Evolutionary conservation across 495 filamentous ascomycete species (phyloP), one percentile per base, ranked within the genome.

Genomic region (Penicillium crystallinum): DNA sequence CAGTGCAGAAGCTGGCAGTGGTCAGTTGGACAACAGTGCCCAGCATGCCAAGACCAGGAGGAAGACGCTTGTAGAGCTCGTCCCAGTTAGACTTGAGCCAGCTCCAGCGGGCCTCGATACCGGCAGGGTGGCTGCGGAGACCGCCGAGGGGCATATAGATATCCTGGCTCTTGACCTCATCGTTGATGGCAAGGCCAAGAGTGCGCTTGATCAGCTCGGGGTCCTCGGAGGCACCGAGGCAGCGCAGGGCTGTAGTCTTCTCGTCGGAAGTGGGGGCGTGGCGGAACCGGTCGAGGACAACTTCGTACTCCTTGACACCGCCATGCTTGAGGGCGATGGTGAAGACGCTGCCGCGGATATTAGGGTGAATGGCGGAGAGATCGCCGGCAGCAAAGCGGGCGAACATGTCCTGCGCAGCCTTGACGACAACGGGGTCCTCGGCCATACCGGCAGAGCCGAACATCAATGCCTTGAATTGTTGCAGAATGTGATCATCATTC

Each of bases 141-240:
- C 87, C 89, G 34, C 80, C 78, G 22, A 95, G 72, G 3, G 84
- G 93, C 63, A 96, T 84, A 75, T 97, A 97, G 57, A 98, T 85
- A 63, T 98, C 93, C 72, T 98, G 93, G 57, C 85, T 90, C 76
- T 95, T 95, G 68, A 98, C 90, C 54, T 96, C 87, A 35, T 84
- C 80, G 68, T 84, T 82, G 52, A 88, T 77, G 37, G 91, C 82
- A 30, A 96, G 74, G 8, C 70, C 77, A 15, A 98, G 80, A 2
- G 91, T 92, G 49, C 83, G 82, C 66, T 90, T 68, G 70, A 97
- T 92, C 40, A 97, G 83, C 44, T 83, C 80, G 12, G 88, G 82
- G 38, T 85, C 75, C 56, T 87, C 85, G 27, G 89, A 83, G 45
- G 90, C 81, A 41, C 93, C 91, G 8, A 98, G 78, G 53, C 82